These are phyloP conservation scores for Dioszegia crocea DNA, from an alignment of 768 basidiomycete species.

Conservation along the genomic window DNA sequence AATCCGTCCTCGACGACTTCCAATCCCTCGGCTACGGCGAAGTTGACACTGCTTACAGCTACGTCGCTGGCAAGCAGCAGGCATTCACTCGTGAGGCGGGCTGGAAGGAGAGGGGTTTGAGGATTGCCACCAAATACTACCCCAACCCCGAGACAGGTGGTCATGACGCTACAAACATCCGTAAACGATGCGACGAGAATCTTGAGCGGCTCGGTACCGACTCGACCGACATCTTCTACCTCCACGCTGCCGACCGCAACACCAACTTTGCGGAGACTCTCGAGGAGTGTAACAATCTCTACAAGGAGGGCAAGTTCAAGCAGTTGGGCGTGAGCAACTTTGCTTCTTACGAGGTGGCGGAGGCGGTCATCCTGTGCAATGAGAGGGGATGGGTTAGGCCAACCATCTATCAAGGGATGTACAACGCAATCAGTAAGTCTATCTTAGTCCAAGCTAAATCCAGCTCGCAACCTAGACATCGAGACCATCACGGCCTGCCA, in stretches of 20 bases:
- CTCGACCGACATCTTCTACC: slow-evolving; percentile 55
- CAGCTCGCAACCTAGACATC: slow-evolving; percentile 26
- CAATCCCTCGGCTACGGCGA: slow-evolving; percentile 59
- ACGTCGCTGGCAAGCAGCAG: slow-evolving; percentile 46
- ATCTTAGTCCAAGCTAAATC: not conserved
- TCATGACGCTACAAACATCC: slow-evolving; percentile 45
- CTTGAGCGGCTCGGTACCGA: slow-evolving; percentile 56
- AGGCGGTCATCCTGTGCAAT: slow-evolving; percentile 53
- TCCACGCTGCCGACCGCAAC: slow-evolving; percentile 54
- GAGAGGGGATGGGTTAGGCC: slow-evolving; percentile 56
- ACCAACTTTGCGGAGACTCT: slow-evolving; percentile 56
- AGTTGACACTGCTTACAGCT: slow-evolving; percentile 50
- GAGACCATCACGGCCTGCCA: slow-evolving; percentile 31
- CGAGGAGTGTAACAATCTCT: slow-evolving; percentile 54
- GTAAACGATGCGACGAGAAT: slow-evolving; percentile 48
- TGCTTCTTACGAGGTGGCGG: slow-evolving; percentile 53
- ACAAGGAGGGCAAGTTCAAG: slow-evolving; percentile 59
- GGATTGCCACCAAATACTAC: slow-evolving; percentile 62
- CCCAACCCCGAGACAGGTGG: slow-evolving; percentile 49
- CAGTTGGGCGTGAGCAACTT: slow-evolving; percentile 55
- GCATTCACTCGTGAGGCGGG: slow-evolving; percentile 33
- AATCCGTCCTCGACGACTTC: slow-evolving; percentile 59
- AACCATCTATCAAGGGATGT: slow-evolving; percentile 54
- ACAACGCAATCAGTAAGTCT: slow-evolving; percentile 37
- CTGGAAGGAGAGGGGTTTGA: slow-evolving; percentile 56